phyloP scores from a whole-genome alignment of 2,329 filamentous ascomycete species.

The Paradendryphiella salina region DNA sequence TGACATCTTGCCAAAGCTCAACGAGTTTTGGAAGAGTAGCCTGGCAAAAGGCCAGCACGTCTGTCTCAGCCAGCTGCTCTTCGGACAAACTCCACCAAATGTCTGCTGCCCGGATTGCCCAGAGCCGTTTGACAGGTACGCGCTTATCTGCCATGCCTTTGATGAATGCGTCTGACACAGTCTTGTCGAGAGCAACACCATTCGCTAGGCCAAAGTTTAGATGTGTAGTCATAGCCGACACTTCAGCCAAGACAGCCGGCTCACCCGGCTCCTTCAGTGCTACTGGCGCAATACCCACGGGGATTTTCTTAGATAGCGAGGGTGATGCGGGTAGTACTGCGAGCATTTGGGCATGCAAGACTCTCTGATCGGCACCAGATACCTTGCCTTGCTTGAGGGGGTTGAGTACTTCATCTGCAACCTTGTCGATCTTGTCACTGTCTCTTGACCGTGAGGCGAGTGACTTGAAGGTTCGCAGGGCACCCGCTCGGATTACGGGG shows the following conservation, averaged over 20 bases:
- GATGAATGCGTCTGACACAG: constrained; percentile 68
- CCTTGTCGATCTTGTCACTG: constrained; percentile 63
- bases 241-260: constrained; percentile 73
- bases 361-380: constrained; percentile 79
- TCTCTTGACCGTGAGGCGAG: constrained; percentile 67
- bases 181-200: constrained; percentile 64
- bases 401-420: constrained; percentile 74
- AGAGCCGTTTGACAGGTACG: constrained; percentile 72
- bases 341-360: constrained; percentile 81
- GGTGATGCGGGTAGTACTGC: constrained; percentile 58
- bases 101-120: constrained; percentile 75
- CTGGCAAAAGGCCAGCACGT: constrained; percentile 53
- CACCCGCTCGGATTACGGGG: constrained; percentile 72
- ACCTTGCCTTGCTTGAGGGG: constrained; percentile 85
- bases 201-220: constrained; percentile 65
- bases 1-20: constrained; percentile 75
- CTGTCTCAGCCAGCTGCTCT: constrained; percentile 54
- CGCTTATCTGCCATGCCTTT: constrained; percentile 91
- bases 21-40: constrained; percentile 61
- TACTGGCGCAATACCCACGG: constrained; percentile 66
- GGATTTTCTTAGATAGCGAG: constrained; percentile 67
- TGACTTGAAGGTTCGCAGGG: constrained; percentile 71
- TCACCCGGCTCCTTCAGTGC: constrained; percentile 89
- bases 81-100: constrained; percentile 64
- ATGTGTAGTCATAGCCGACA: constrained; percentile 69